phyloP scores from a whole-genome alignment of 805 yeast species.

The Myxozyma sirexii region DNA sequence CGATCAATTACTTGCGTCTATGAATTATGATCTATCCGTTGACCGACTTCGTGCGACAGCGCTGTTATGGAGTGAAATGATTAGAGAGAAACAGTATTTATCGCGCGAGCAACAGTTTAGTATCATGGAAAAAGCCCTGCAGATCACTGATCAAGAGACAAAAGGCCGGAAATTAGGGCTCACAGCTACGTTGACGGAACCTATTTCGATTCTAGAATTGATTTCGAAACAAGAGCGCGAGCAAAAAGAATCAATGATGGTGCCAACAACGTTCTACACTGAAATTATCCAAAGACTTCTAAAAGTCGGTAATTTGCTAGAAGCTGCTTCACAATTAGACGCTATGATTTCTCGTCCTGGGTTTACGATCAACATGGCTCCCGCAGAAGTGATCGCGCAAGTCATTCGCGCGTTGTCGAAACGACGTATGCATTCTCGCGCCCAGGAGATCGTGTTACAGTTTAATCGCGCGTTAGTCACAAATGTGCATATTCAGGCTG shows the following conservation, averaged over 20 bases:
- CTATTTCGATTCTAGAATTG: background rate
- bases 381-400: slow-evolving; percentile 16
- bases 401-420: slow-evolving; percentile 12
- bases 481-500: slow-evolving; percentile 10
- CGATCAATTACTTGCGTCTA: background rate
- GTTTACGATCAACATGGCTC: slow-evolving; percentile 12
- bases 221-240: background rate
- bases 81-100: slow-evolving; percentile 1
- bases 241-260: background rate
- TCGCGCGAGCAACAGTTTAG: slow-evolving; percentile 9
- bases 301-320: slow-evolving; percentile 3
- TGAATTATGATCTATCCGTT: background rate
- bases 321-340: slow-evolving; percentile 13
- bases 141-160: slow-evolving; percentile 1
- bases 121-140: slow-evolving; percentile 19
- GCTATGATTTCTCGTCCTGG: slow-evolving; percentile 3
- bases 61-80: slow-evolving; percentile 14
- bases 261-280: slow-evolving; percentile 15
- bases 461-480: slow-evolving; percentile 9
- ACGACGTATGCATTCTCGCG: background rate
- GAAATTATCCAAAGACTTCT: slow-evolving; percentile 9
- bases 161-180: background rate
- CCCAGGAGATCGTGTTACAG: slow-evolving; percentile 13
- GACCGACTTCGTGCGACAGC: slow-evolving; percentile 10
- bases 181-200: background rate